Evolutionary conservation across 2,329 filamentous ascomycete genomes (phyloP), one percentile per base, ranked within the genome.

Genomic region (Pyrenophora teres): DNA sequence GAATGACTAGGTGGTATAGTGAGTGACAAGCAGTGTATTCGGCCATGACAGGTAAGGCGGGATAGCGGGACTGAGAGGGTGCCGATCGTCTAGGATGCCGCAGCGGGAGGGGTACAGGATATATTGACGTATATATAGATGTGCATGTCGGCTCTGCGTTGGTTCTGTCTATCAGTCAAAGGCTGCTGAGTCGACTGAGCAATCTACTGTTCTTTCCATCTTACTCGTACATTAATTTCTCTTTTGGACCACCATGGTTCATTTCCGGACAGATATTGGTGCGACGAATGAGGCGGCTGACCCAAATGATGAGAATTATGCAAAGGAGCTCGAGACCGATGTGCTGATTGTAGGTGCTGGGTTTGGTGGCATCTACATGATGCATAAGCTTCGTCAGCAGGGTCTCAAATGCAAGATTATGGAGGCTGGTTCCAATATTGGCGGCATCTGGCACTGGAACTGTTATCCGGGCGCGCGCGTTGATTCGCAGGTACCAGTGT

Each of bases 371-470:
- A 67, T 77, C 6, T 77, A 74, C 21, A 53, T 74, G 21, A 71
- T 77, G 60, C 70, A 77, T 57, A 74, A 75, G 52, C 64, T 77
- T 25, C 68, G 75, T 6, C 66, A 77, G 39, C 50, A 69, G 33
- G 74, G 74, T 12, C 70, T 74, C 58, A 72, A 72, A 3, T 73
- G 69, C 56, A 72, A 74, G 53, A 75, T 76, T 15, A 73, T 68
- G 41, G 71, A 76, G 52, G 74, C 74, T 39, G 74, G 74, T 13
- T 64, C 67, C 36, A 70, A 74, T 15, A 67, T 77, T 8, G 76
- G 76, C 12, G 76, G 76, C 3, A 74, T 75, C n/a, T 77, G 74
- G 74, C 70, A 75, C 51, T 77, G 75, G 75, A 77, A 77, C 39
- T 71, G 74, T 44, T 77, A 77, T 44, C 74, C 74, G 3, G 71